Base-by-base conservation (phyloP, 2,329 filamentous ascomycete species). In the Verticillium zaregamsianum region DNA sequence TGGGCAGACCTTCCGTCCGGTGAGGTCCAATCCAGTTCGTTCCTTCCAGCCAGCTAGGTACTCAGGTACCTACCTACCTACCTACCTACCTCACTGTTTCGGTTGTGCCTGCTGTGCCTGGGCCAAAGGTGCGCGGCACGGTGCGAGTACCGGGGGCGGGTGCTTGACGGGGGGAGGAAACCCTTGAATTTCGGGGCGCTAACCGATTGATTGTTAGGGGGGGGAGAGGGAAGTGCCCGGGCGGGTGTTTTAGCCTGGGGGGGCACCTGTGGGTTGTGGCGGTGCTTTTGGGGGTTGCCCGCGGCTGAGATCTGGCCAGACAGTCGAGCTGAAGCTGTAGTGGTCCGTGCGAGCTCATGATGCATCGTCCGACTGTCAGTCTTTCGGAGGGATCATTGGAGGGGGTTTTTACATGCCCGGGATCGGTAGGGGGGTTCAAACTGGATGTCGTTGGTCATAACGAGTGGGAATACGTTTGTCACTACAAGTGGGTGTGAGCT, bases 111-210 rank as follows among this genome's bases (percentile, higher is more conserved):
- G 45, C 20, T 52, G 20, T 52, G 55, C 55, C 64, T 61, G 59
- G 64, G 55, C 64, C 63, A 57, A 32, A 63, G 58, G 61, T 65
- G 64, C 61, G 59, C 60, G 56, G 59, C 64, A 66, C 63, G 54
- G 62, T 56, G 49, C 62, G 58, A 59, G 56, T 65, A 55, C 58
- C 45, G 58, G 31, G 40, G 45, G 20, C 32, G 32, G 58, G 40
- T 35, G 23, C 58, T 39, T 58, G 62, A 63, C 64, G 63, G 64
- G 59, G 63, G 61, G 61, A 58, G 64, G 39, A 32, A 64, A 64
- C 64, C 64, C 64, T 64, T 65, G 64, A 55, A 61, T 63, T 62
- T 64, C 58, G 45, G 55, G 57, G 59, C 59, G 64, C 64, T 64
- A 61, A 39, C 45, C 32, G 45, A 52, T 52, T 52, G 45, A 28